These are phyloP conservation scores for Podila horticola DNA, from an alignment of 192 early-diverging fungal species.

Conservation along the genomic window DNA sequence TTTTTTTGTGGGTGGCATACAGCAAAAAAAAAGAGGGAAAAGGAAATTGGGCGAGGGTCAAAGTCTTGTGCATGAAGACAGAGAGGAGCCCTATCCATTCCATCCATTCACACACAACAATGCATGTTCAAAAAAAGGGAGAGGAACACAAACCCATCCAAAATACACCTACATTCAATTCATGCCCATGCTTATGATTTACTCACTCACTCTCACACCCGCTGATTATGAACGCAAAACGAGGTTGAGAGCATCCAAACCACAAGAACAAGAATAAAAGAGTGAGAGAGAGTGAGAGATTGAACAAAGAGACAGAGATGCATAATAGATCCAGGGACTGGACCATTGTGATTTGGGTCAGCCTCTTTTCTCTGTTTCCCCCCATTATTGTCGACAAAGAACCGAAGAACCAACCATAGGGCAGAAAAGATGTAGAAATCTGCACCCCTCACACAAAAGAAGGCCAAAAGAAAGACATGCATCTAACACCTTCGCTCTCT, in stretches of 20 bases:
- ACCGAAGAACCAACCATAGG: too few relatives aligned
- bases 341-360: too few relatives aligned
- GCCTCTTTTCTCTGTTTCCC: too few relatives aligned
- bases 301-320: not conserved
- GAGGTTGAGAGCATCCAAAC: not conserved
- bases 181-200: not conserved
- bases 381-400: too few relatives aligned
- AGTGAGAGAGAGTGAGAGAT: too few relatives aligned
- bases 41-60: too few relatives aligned
- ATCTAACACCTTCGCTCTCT: too few relatives aligned
- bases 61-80: not conserved
- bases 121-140: not conserved
- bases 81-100: not conserved
- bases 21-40: too few relatives aligned
- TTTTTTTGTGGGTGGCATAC: not conserved
- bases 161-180: not conserved
- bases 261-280: not conserved
- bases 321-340: conserved; percentile 3
- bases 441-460: too few relatives aligned
- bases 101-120: not conserved
- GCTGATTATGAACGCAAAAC: not conserved
- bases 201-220: not conserved
- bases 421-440: too few relatives aligned
- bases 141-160: not conserved
- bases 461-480: too few relatives aligned